phyloP scores from a whole-genome alignment of 176 grass and related monocot species.

The Carex kokanica region DNA sequence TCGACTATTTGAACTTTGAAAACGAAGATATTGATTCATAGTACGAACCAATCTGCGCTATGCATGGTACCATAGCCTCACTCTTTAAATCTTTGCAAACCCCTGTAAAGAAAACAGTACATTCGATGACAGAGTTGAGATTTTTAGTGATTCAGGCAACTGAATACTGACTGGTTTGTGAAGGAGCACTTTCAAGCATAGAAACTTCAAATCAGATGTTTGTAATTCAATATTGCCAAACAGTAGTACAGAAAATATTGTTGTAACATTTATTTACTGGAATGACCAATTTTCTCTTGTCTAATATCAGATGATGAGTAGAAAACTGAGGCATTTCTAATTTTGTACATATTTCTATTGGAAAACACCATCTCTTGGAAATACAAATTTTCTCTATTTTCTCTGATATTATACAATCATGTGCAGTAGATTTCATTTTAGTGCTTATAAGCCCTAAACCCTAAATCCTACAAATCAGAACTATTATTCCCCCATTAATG shows the following conservation, averaged over 20 bases:
- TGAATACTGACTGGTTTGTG: background rate
- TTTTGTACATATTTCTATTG: background rate
- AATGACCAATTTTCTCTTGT: background rate
- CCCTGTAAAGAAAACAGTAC: background rate
- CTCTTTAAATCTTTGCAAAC: background rate
- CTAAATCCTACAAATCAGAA: too few relatives aligned
- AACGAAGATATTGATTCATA: too few relatives aligned
- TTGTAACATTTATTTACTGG: background rate
- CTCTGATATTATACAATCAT: background rate
- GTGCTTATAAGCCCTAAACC: too few relatives aligned
- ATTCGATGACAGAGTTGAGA: background rate
- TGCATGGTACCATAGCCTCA: too few relatives aligned
- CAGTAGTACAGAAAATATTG: background rate
- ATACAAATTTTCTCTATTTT: background rate
- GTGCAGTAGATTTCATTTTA: too few relatives aligned
- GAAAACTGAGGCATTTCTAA: background rate
- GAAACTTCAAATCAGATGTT: background rate
- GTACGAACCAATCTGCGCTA: too few relatives aligned
- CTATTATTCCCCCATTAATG: too few relatives aligned
- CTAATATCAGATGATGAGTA: background rate
- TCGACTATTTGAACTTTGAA: too few relatives aligned
- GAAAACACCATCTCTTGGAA: background rate
- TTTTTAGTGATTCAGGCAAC: background rate
- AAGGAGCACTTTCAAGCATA: background rate
- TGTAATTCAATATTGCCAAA: background rate